Percentiles rank a stretch among this genome's conserved stretches.
These are phyloP conservation scores for Microbotryum lychnidis-dioicae DNA, from an alignment of 1,284 basidiomycete genomes.

Conservation along the genomic window DNA sequence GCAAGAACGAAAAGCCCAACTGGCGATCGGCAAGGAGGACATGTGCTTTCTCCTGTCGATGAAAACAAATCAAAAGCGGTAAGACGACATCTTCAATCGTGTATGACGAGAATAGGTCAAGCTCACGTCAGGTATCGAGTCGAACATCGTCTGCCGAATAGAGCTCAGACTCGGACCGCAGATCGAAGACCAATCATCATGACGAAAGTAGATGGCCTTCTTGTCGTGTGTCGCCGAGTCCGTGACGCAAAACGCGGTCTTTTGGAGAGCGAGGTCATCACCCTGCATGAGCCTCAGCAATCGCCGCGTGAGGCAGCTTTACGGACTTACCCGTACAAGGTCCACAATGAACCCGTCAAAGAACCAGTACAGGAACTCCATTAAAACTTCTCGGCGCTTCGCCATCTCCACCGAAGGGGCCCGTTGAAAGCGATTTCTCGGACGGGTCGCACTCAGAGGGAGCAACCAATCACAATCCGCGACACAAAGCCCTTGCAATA, in stretches of 20 bases:
- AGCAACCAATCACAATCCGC: constrained; percentile 75
- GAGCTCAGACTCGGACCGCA: constrained; percentile 70
- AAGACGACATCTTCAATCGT: too few species aligned
- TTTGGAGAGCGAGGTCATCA: neutral
- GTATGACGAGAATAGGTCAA: neutral
- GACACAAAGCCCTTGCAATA: constrained; percentile 68
- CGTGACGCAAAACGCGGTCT: constrained; percentile 92
- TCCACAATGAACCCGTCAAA: constrained; percentile 77
- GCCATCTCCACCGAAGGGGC: constrained; percentile 57
- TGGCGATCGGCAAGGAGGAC: constrained; percentile 46
- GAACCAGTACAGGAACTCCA: constrained; percentile 86
- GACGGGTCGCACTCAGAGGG: constrained; percentile 43
- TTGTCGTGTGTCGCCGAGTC: constrained; percentile 85
- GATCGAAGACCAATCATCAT: constrained; percentile 83
- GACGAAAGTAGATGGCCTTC: constrained; percentile 80
- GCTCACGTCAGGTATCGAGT: constrained; percentile 38
- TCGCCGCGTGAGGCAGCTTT: neutral
- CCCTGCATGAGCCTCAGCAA: neutral
- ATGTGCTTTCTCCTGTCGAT: constrained; percentile 47
- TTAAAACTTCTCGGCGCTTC: constrained; percentile 66
- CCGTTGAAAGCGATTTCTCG: constrained; percentile 32
- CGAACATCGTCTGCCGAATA: constrained; percentile 46
- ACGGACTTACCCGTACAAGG: constrained; percentile 58
- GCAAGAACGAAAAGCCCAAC: constrained; percentile 74
- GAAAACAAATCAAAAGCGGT: too few species aligned